Base-by-base conservation (phyloP, 768 basidiomycete genomes). In the Gymnopilus dilepis region DNA sequence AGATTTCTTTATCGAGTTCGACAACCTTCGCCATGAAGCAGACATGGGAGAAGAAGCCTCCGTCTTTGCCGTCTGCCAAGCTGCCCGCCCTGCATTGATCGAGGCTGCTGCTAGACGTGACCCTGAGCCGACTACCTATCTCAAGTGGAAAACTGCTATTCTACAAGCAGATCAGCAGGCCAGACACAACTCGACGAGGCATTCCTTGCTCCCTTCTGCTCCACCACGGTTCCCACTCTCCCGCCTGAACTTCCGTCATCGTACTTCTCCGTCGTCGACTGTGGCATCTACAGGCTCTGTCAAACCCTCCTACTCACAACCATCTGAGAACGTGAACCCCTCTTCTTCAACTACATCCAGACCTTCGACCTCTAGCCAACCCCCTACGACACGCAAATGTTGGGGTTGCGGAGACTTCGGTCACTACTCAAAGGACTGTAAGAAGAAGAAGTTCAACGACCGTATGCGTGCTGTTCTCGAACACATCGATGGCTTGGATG, bases 1-100 rank as follows among this genome's bases (percentile, higher is more conserved):
- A 11, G 42, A 45, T 1, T 58, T 58, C 28, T 47, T 58, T 19
- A 37, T 58, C 28, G 56, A 42, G n/a, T 58, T 58, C 4, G 42
- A 58, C 19, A 30, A 58, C 21, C 41, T 58, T 7, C 5, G 22
- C 9, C 28, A 58, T 11, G 31, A 48, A 24, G 43, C 21, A 9
- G 24, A 38, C 2, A 34, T 45, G 1, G 33, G 57, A 11, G 31
- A 48, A 38, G 28, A 22, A 8, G 19, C n/a, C 2, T 4, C 21
- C 0, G 50, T 50, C n/a, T 33, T 37, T 19, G 17, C 11, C 1
- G 30, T 47, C 3, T 34, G 33, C 2, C 30, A 33, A 0, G 47
- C 26, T 0, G 24, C 17, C 5, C 26, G 48, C 11, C 24, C 48
- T 17, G 1, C 12, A 13, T 13, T 50, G 13, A 4, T 26, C 0